phyloP scores from a whole-genome alignment of 192 early-diverging fungal genomes.

The Backusella westeae region DNA sequence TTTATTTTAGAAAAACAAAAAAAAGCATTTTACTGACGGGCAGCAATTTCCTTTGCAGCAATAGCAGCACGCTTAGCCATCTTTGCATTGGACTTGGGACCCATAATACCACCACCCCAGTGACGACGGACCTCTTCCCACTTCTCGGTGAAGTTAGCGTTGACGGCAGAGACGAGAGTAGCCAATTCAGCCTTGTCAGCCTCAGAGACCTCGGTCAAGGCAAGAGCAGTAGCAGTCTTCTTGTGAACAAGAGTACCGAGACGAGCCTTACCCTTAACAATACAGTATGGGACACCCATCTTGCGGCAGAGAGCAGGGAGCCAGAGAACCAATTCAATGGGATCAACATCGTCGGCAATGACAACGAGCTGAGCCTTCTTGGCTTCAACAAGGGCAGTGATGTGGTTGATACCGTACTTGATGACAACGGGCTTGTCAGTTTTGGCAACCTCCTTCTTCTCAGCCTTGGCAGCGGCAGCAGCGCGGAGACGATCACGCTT shows the following conservation, averaged over 20 bases:
- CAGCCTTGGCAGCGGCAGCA: slow-evolving; percentile 86
- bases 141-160: slow-evolving; percentile 96
- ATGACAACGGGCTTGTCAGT: slow-evolving; percentile 93
- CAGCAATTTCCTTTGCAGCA: slow-evolving; percentile 43
- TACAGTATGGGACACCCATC: slow-evolving; percentile 99
- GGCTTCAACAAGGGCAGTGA: slow-evolving; percentile 94
- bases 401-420: slow-evolving; percentile 99
- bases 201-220: slow-evolving; percentile 87
- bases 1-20: not conserved
- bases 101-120: slow-evolving; percentile 99
- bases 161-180: slow-evolving; percentile 84
- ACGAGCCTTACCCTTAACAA: slow-evolving; percentile 99
- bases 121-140: slow-evolving; percentile 81
- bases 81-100: slow-evolving; percentile 85
- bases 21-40: slow-evolving; percentile 33
- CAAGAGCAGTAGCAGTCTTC: slow-evolving; percentile 98
- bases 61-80: slow-evolving; percentile 72
- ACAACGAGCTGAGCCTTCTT: slow-evolving; percentile 99
- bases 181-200: slow-evolving; percentile 95
- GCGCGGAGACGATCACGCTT: slow-evolving; percentile 91
- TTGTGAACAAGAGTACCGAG: slow-evolving; percentile 99
- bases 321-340: slow-evolving; percentile 99
- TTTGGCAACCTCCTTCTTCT: slow-evolving; percentile 77
- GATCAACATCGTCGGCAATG: slow-evolving; percentile 99
- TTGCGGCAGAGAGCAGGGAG: slow-evolving; percentile 99